Evolutionary conservation across 331 rosid genomes (phyloP), one percentile per base, ranked within the genome.

Genomic region (Rosa hybrid): DNA sequence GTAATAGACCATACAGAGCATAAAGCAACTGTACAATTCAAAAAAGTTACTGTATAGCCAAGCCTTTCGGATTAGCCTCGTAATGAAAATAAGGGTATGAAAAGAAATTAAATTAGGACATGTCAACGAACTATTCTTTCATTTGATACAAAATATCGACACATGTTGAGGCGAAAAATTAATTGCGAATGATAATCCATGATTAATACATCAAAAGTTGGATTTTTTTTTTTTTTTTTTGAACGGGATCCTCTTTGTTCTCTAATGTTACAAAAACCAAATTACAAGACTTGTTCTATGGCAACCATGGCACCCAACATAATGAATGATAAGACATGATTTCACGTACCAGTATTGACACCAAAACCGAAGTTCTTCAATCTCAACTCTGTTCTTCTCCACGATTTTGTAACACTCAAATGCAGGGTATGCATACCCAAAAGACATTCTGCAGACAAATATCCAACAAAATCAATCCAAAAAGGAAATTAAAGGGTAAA

Each of bases 401-500:
- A 96, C 84, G 0, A 86, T 83, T 89, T 87, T 90, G 54, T 91
- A 96, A 78, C 99, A 96, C 85, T 89, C 89, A 80, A 96, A 84
- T 75, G 98, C 99, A 46, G 98, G 99, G 85, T 96, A 96, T 42
- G 97, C 99, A 77, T 96, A 96, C 72, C 97, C 98, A 73, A 96
- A 86, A 64, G 89, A 71, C 86, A 96, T 25, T 81, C 99, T 96
- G 57, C 81, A 84, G 14, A 41, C 54, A 87, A 44, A 76, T 25
- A 12, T 7, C 7, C 46, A 6, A 77, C 13, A 71, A n/a, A 17
- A 48, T 30, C 13, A 41, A 9, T 0, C 21, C 13, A 63, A 14
- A 3, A 46, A 11, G 2, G 41, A 16, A 54, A 44, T 4, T 14
- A 16, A 34, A 45, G 30, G 34, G 34, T 21, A 45, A 21, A 78